Percentiles rank a stretch among this genome's conserved stretches.
Conservation (phyloP, 805 yeast genomes). For the Metschnikowia corniflorae region DNA sequence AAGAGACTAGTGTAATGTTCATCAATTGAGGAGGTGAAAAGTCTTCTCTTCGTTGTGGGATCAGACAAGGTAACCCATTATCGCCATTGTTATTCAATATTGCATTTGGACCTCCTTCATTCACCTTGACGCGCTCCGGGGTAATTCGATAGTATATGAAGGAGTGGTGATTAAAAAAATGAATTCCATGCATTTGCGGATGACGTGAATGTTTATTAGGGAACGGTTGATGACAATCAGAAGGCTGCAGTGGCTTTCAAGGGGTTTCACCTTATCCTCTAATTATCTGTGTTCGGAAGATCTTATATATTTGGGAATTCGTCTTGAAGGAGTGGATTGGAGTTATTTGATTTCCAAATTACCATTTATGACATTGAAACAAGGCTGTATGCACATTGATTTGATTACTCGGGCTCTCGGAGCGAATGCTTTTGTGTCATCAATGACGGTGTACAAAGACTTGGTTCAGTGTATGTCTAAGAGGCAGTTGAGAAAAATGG, state of each 20-base stretch:
- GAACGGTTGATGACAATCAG: not conserved
- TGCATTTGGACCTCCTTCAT: conserved; percentile 6
- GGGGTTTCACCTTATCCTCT: not conserved
- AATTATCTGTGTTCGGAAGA: not conserved
- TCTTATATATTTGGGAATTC: not conserved
- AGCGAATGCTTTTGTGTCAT: not conserved
- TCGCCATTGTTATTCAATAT: conserved; percentile 5
- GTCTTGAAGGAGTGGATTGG: not conserved
- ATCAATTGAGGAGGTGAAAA: conserved; percentile 1
- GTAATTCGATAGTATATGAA: not conserved
- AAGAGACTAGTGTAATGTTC: conserved; percentile 1
- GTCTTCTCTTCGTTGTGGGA: conserved; percentile 4
- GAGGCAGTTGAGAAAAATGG: not conserved
- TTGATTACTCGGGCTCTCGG: too few species aligned
- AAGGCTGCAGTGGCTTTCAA: not conserved
- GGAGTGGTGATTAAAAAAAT: not conserved
- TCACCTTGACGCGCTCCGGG: not conserved
- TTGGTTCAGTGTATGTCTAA: not conserved
- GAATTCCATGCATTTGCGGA: not conserved
- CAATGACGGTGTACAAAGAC: not conserved
- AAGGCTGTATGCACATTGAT: not conserved
- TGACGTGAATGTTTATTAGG: not conserved
- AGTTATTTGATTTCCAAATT: not conserved
- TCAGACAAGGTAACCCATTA: conserved; percentile 8
- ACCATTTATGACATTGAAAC: not conserved